phyloP scores from a whole-genome alignment of 768 basidiomycete genomes.

The Arthromyces matolae region DNA sequence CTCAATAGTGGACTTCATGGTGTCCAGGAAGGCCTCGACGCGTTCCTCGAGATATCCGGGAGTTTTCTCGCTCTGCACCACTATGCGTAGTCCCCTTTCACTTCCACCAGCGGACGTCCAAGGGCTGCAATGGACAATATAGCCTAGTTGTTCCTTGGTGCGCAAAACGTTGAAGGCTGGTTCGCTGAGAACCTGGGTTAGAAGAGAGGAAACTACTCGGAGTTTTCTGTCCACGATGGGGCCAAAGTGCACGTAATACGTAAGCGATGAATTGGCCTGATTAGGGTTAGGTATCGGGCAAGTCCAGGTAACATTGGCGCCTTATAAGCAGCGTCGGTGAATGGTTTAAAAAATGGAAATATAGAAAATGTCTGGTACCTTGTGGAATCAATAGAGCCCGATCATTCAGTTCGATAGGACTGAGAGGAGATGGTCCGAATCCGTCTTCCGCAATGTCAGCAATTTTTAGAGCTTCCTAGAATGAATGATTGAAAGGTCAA shows the following conservation, averaged over 20 bases:
- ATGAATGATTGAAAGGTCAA: background rate
- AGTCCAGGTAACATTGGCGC: slow-evolving; percentile 65
- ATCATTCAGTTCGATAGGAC: slow-evolving; percentile 52
- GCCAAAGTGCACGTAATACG: slow-evolving; percentile 84
- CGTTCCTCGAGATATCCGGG: slow-evolving; percentile 81
- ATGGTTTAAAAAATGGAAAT: background rate
- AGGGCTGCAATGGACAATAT: slow-evolving; percentile 68
- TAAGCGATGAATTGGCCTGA: slow-evolving; percentile 82
- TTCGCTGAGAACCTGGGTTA: slow-evolving; percentile 84
- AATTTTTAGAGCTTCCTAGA: slow-evolving; percentile 72
- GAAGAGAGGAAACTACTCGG: slow-evolving; percentile 66
- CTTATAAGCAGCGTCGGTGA: slow-evolving; percentile 37
- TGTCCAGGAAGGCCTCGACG: slow-evolving; percentile 82
- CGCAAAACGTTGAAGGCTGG: slow-evolving; percentile 89
- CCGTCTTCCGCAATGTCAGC: slow-evolving; percentile 69
- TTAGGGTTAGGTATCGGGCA: slow-evolving; percentile 72
- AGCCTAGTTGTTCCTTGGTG: slow-evolving; percentile 94
- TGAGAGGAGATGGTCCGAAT: slow-evolving; percentile 52
- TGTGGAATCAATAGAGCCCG: slow-evolving; percentile 62
- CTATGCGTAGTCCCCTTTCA: slow-evolving; percentile 72
- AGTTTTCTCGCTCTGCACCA: slow-evolving; percentile 84
- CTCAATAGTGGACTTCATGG: slow-evolving; percentile 64
- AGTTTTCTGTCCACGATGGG: slow-evolving; percentile 55
- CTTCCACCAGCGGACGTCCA: slow-evolving; percentile 61
- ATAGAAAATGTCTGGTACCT: slow-evolving; percentile 38